Conservation (phyloP, 202 grass and related monocot genomes). For the Zizania palustris region DNA sequence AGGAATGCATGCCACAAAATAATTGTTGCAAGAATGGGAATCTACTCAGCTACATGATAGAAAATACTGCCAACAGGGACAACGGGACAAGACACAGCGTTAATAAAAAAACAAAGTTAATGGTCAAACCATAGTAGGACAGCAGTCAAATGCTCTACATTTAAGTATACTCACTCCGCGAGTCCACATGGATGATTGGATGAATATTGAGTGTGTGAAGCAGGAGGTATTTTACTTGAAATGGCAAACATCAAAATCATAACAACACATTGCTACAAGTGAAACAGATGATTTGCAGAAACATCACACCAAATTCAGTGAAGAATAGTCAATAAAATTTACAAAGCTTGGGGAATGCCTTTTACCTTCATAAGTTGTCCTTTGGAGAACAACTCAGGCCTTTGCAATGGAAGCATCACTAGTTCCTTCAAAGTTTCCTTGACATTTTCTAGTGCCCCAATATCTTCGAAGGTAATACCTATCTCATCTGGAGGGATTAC, state of each 20-base stretch:
- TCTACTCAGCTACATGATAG: neutral
- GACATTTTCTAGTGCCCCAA: slow-evolving; percentile 92
- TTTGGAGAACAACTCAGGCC: slow-evolving; percentile 91
- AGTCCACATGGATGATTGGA: neutral
- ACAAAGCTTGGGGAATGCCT: slow-evolving; percentile 15
- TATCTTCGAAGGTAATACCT: slow-evolving; percentile 90
- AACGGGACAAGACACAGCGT: neutral
- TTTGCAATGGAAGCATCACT: slow-evolving; percentile 98
- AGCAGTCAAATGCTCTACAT: slow-evolving; percentile 14
- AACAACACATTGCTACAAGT: slow-evolving; percentile 11
- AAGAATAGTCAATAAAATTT: slow-evolving; percentile 20
- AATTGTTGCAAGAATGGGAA: neutral
- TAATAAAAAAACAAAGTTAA: neutral
- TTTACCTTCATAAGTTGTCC: slow-evolving; percentile 95
- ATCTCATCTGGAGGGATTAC: slow-evolving; percentile 97
- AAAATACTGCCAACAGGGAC: neutral
- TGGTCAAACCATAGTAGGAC: neutral
- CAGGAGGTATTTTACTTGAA: neutral
- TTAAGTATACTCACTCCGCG: neutral
- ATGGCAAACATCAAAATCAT: neutral
- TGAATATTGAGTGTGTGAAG: neutral
- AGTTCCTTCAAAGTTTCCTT: slow-evolving; percentile 98
- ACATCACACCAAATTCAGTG: neutral
- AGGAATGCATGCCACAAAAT: neutral
- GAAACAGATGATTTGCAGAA: slow-evolving; percentile 9